phyloP scores from a whole-genome alignment of 176 grass and related monocot species.

The Aegilops bicornis region DNA sequence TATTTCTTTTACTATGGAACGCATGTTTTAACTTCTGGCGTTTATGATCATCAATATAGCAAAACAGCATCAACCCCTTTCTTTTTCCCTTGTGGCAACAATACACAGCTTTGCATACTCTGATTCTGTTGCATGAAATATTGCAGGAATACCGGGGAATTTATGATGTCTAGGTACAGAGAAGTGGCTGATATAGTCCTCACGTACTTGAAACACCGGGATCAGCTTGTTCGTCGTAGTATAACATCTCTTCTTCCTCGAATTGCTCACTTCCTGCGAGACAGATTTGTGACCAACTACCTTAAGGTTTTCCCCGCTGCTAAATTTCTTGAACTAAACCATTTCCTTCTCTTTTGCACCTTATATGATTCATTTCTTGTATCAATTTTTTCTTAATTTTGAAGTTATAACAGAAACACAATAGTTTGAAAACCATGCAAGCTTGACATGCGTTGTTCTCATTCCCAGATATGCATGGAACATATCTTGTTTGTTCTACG shows the following conservation, averaged over 20 bases:
- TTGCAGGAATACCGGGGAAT: slow-evolving; percentile 95
- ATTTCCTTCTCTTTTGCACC: background rate
- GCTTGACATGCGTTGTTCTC: slow-evolving; percentile 26
- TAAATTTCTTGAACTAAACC: background rate
- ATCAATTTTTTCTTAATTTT: background rate
- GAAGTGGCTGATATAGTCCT: slow-evolving; percentile 99
- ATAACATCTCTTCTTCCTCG: slow-evolving; percentile 99
- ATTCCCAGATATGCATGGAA: slow-evolving; percentile 94
- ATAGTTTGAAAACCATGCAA: background rate
- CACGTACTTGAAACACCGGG: slow-evolving; percentile 82
- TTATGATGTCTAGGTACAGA: slow-evolving; percentile 99
- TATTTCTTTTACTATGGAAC: slow-evolving; percentile 26
- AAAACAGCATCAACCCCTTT: background rate
- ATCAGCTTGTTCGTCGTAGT: slow-evolving; percentile 93
- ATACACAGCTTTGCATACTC: slow-evolving; percentile 13
- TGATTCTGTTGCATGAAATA: slow-evolving; percentile 28
- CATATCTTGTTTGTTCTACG: slow-evolving; percentile 94
- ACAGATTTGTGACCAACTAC: slow-evolving; percentile 97
- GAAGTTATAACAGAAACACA: background rate
- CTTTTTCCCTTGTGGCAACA: slow-evolving; percentile 16
- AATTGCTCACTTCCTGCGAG: slow-evolving; percentile 98
- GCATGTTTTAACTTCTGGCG: background rate
- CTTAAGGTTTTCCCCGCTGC: slow-evolving; percentile 68
- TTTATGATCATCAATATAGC: background rate
- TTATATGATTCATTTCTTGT: slow-evolving; percentile 7